A percentile compares a stretch with the other conserved stretches of the same genome.
Conservation (phyloP, 345 rosid genomes). For the Firmiana major region DNA sequence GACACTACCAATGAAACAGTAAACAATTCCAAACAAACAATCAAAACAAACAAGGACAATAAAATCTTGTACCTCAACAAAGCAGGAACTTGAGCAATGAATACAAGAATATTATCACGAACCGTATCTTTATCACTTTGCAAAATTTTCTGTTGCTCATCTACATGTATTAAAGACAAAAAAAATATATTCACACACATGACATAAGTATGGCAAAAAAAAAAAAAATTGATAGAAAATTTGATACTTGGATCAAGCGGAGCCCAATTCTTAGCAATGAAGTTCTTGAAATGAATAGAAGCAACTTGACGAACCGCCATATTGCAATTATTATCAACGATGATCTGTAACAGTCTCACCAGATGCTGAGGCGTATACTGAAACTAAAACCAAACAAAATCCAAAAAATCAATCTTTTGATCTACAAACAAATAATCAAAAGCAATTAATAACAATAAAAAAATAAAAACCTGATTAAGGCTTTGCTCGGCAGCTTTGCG, state of each 20-base stretch:
- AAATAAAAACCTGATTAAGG: constrained; percentile 69
- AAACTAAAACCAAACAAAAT: constrained; percentile 40
- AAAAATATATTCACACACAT: neutral
- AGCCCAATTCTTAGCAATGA: constrained; percentile 87
- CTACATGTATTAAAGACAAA: constrained; percentile 33
- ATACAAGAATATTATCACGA: constrained; percentile 79
- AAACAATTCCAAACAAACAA: neutral
- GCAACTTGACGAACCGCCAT: constrained; percentile 94
- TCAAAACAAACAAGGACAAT: neutral
- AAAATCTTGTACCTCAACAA: constrained; percentile 58
- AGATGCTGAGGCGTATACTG: constrained; percentile 91
- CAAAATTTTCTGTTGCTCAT: constrained; percentile 61
- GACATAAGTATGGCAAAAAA: neutral
- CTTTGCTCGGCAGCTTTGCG: constrained; percentile 90
- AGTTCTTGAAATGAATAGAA: constrained; percentile 94
- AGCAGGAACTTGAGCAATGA: constrained; percentile 81
- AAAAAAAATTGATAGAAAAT: neutral
- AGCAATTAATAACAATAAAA: neutral
- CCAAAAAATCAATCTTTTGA: neutral
- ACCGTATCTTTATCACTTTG: constrained; percentile 74
- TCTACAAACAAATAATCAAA: neutral
- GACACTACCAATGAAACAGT: constrained; percentile 13
- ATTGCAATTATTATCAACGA: constrained; percentile 72
- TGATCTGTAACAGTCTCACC: constrained; percentile 84
- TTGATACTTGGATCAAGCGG: constrained; percentile 59